A percentile compares a stretch with the other conserved stretches of the same genome.
These are phyloP conservation scores for Aspergillus ellipticus DNA, from an alignment of 495 filamentous ascomycete genomes.

Conservation along the genomic window DNA sequence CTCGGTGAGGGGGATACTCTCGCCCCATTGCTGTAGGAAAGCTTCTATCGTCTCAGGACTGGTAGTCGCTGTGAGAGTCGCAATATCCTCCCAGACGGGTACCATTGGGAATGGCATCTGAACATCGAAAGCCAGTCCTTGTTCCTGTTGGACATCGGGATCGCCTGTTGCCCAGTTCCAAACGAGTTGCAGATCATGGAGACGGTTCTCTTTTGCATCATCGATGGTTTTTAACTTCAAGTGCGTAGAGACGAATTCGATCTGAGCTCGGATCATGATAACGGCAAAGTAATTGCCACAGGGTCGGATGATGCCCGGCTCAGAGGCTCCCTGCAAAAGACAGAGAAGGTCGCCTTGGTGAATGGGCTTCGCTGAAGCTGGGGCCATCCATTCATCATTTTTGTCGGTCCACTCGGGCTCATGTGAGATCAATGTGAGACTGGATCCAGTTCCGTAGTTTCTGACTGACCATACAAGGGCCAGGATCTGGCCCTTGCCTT, in stretches of 20 bases:
- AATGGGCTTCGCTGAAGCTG: conserved; percentile 1
- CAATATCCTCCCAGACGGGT: background rate
- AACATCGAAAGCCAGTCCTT: background rate
- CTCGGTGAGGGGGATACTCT: background rate
- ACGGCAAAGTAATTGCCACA: background rate
- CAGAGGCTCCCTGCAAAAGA: background rate
- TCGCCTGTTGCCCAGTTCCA: conserved; percentile 1
- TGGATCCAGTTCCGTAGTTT: background rate
- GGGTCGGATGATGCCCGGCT: background rate
- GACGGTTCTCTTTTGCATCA: background rate
- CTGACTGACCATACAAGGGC: background rate
- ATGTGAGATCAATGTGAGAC: background rate
- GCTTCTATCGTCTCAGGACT: background rate
- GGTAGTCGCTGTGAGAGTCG: background rate
- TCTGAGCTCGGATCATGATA: background rate
- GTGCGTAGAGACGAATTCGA: background rate
- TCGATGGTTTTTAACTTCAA: background rate
- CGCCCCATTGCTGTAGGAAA: background rate
- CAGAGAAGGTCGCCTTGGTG: background rate
- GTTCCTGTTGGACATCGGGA: background rate
- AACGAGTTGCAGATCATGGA: background rate
- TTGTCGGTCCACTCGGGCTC: background rate
- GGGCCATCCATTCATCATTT: background rate
- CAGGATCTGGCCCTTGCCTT: background rate
- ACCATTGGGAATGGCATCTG: background rate